Percentiles rank a stretch among this genome's conserved stretches.
Evolutionary conservation across 2,329 filamentous ascomycete genomes (phyloP).

Genomic region (Paecilomyces dactylethromorphus): DNA sequence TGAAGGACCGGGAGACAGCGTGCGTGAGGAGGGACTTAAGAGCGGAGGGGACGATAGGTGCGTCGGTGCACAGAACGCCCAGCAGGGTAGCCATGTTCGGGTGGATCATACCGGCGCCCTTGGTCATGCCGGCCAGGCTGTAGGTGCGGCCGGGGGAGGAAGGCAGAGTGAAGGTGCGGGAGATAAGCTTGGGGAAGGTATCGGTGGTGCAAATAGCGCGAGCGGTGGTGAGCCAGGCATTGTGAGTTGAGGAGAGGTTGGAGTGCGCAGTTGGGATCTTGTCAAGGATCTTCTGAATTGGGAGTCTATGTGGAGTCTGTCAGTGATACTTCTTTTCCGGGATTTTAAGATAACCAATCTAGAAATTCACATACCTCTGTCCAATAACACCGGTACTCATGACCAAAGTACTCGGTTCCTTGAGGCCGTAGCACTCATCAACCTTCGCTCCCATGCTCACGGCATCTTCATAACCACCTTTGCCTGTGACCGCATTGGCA

Average conservation of each 20-base stretch:
- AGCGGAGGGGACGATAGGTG: slow-evolving; percentile 62
- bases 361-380: slow-evolving; percentile 56
- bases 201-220: slow-evolving; percentile 96
- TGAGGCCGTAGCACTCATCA: slow-evolving; percentile 56
- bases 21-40: slow-evolving; percentile 65
- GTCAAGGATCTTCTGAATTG: slow-evolving; percentile 81
- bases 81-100: slow-evolving; percentile 98
- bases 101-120: slow-evolving; percentile 98
- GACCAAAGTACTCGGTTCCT: slow-evolving; percentile 65
- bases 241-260: slow-evolving; percentile 66
- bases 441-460: slow-evolving; percentile 72
- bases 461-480: slow-evolving; percentile 82
- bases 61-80: slow-evolving; percentile 87
- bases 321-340: neutral
- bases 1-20: slow-evolving; percentile 81
- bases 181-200: slow-evolving; percentile 94
- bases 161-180: slow-evolving; percentile 74
- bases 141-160: slow-evolving; percentile 71
- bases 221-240: slow-evolving; percentile 80
- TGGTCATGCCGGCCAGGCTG: slow-evolving; percentile 87
- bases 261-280: slow-evolving; percentile 72
- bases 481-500: slow-evolving; percentile 93
- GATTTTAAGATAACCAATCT: neutral
- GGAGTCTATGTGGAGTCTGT: slow-evolving; percentile 51
- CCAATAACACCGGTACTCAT: slow-evolving; percentile 99